Conservation (phyloP, 164 flowering plant genomes). For the Tinospora cordifolia region DNA sequence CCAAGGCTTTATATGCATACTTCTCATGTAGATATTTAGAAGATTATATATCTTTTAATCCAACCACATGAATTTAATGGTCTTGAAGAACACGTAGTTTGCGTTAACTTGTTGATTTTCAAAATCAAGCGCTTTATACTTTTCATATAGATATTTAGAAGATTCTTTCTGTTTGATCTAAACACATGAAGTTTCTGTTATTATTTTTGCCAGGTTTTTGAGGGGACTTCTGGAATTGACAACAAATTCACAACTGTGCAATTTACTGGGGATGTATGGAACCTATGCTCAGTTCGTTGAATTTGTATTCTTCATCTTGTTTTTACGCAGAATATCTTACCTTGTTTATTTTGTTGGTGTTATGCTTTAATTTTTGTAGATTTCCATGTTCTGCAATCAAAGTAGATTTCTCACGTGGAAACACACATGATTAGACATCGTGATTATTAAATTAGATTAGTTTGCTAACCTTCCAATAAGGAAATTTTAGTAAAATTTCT, state of each 20-base stretch:
- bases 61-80: too few species aligned
- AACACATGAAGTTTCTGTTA: background rate
- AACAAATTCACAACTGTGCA: conserved; percentile 95
- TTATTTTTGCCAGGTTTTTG: conserved; percentile 59
- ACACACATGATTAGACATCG: background rate
- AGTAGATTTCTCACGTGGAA: background rate
- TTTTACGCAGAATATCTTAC: background rate
- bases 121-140: background rate
- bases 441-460: background rate
- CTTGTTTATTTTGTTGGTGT: background rate
- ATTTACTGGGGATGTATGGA: conserved; percentile 89
- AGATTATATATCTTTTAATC: background rate
- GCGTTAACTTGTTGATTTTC: background rate
- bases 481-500: too few species aligned
- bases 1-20: background rate
- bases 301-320: background rate
- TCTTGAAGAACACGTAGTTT: background rate
- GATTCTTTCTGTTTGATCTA: background rate
- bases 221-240: conserved; percentile 99
- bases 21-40: background rate
- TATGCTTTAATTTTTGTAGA: background rate
- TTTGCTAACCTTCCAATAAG: background rate
- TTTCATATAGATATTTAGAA: background rate
- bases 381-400: background rate
- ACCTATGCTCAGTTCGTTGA: background rate